Evolutionary conservation across 106 monocot genomes (phyloP).

Genomic region (Dendrobium officinale): DNA sequence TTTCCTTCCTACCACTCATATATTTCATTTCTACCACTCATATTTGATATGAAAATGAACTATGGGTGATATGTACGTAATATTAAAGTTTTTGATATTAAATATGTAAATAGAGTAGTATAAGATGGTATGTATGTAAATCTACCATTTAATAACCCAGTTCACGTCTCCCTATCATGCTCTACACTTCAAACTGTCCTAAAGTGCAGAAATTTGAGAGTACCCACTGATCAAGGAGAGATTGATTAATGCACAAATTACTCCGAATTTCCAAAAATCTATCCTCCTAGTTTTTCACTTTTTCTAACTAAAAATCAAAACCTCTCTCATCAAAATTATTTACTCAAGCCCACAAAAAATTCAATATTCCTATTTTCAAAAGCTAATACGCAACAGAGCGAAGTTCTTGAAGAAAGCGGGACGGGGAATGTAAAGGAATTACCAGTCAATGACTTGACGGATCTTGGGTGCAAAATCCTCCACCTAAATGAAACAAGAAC

Average conservation of each 20-base stretch:
- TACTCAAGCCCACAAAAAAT: not conserved
- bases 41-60: too few species aligned
- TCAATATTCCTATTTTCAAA: not conserved
- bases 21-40: too few species aligned
- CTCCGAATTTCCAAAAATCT: too few species aligned
- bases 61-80: too few species aligned
- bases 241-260: too few species aligned
- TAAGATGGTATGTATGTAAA: too few species aligned
- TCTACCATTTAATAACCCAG: not conserved
- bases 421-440: not conserved
- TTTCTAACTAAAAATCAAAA: not conserved
- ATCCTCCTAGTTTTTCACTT: not conserved
- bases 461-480: constrained; percentile 43
- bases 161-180: not conserved
- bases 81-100: too few species aligned
- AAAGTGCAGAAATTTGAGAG: not conserved
- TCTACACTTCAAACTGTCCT: not conserved
- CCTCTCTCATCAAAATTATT: not conserved
- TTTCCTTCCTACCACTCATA: too few species aligned
- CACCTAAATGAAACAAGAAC: constrained; percentile 12
- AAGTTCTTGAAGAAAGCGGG: too few species aligned
- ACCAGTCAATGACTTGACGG: constrained; percentile 40
- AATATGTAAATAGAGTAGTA: too few species aligned
- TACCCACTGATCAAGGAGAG: not conserved
- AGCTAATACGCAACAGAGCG: not conserved